phyloP scores from a whole-genome alignment of 768 basidiomycete genomes.

The Clathrus columnatus region DNA sequence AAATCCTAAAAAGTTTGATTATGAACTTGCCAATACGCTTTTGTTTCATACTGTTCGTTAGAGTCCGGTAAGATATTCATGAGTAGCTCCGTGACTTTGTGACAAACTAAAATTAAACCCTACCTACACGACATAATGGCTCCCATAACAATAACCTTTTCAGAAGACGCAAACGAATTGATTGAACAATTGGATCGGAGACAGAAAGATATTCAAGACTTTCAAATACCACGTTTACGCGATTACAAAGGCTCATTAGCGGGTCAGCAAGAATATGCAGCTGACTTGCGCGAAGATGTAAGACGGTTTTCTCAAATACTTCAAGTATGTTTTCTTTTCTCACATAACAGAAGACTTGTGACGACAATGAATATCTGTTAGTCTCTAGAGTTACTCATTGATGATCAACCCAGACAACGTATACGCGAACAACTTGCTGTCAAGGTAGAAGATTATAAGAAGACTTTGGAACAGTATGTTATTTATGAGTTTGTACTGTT shows the following conservation, averaged over 20 bases:
- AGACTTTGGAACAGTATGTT: constrained; percentile 43
- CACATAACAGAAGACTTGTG: not conserved
- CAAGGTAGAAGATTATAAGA: constrained; percentile 35
- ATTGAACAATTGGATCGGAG: constrained; percentile 48
- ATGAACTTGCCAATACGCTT: constrained; percentile 15
- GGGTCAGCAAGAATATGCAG: constrained; percentile 63
- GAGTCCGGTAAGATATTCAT: constrained; percentile 11
- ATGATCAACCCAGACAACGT: constrained; percentile 54
- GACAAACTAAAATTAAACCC: no score
- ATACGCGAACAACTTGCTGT: constrained; percentile 40
- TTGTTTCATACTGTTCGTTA: constrained; percentile 15
- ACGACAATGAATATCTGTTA: constrained; percentile 23
- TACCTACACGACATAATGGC: constrained; percentile 45
- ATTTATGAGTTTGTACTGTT: constrained; percentile 8
- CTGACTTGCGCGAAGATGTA: constrained; percentile 71
- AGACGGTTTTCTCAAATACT: constrained; percentile 51
- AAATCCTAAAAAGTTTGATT: not conserved
- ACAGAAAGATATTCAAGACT: constrained; percentile 52
- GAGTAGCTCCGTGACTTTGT: no score
- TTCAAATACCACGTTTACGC: constrained; percentile 68
- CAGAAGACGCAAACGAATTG: constrained; percentile 40
- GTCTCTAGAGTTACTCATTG: constrained; percentile 62
- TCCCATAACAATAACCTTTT: constrained; percentile 47
- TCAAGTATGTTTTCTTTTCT: constrained; percentile 39
- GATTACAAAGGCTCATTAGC: constrained; percentile 60